These are phyloP conservation scores for Beauveria scarabaeidicola DNA, from an alignment of 2,329 filamentous ascomycete species.

Conservation along the genomic window DNA sequence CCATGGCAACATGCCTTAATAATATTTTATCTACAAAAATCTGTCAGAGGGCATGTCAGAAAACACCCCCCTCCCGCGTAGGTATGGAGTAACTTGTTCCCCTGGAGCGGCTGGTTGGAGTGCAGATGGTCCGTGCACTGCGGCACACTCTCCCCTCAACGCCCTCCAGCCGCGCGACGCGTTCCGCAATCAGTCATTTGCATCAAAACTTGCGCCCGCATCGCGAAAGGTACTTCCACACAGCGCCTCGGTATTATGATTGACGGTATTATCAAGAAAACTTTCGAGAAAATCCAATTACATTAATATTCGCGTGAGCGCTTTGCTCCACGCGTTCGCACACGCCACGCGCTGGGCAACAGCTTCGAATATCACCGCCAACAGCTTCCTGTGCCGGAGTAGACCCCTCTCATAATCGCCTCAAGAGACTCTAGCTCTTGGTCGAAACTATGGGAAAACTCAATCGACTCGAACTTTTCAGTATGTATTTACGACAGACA, in stretches of 20 bases:
- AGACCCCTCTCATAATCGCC: background rate
- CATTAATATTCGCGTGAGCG: background rate
- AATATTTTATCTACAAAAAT: too few relatives aligned
- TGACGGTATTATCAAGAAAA: background rate
- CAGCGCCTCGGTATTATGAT: constrained; percentile 49
- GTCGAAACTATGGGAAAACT: constrained; percentile 82
- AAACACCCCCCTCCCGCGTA: too few relatives aligned
- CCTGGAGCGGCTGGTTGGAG: background rate
- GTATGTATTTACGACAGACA: constrained; percentile 39
- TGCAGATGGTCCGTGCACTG: constrained; percentile 8
- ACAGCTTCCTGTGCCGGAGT: background rate
- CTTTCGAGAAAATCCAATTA: background rate
- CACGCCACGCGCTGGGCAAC: background rate
- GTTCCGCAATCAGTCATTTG: background rate
- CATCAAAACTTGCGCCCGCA: constrained; percentile 2
- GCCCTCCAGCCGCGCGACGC: constrained; percentile 8
- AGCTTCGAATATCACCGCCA: constrained; percentile 3
- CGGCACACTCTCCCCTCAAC: background rate
- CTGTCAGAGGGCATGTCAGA: too few relatives aligned
- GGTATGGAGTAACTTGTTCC: background rate
- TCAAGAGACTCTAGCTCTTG: background rate
- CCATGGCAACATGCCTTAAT: too few relatives aligned
- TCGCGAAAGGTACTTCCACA: background rate
- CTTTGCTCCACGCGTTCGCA: background rate
- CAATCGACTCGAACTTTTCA: constrained; percentile 87